Evolutionary conservation across 2,329 filamentous ascomycete species (phyloP), one percentile per base, ranked within the genome.

Genomic region (Botryotinia convoluta): DNA sequence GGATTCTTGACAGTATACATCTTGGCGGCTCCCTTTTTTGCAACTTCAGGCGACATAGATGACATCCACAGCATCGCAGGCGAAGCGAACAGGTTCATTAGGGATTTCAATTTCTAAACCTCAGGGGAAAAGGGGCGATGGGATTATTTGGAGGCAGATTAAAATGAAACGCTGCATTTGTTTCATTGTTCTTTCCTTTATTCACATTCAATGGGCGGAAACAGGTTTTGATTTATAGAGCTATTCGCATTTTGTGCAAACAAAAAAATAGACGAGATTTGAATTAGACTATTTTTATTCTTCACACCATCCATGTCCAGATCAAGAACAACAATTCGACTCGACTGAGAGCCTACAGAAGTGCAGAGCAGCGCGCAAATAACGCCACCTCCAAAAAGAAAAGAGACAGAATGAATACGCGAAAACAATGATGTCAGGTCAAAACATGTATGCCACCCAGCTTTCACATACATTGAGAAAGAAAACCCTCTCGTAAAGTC

Each of bases 341-440:
- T 59, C 7, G 7, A 35, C 18, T 60, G 20, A 37, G 22, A 37
- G 10, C 20, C 8, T 37, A 37, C 2, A 3, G 22, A 61, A 6
- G 1, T 61, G 2, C 10, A 61, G 35, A 37, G 35, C 35, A 14
- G 22, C 4, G 22, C 4, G 59, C 20, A 39, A 26, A 37, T 22
- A 0, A 22, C 1, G 1, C 8, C 5, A 1, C 26, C 1, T 29
- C 26, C 9, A 29, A 22, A n/a, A 8, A 45, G 18, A 20, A 35
- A 35, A 5, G 29, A 35, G 29, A 60, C 7, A 22, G 9, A 10
- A 16, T 12, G 3, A 60, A 35, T 2, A 60, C 26, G 8, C 57
- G 4, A 60, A 20, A 22, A 60, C 8, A 35, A 35, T 22, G 7
- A 22, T 59, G 0, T 9, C 29, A 10, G 29, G 3, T 2, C 8